Evolutionary conservation across 2,329 filamentous ascomycete genomes (phyloP).

Genomic region (Periconia macrospinosa): DNA sequence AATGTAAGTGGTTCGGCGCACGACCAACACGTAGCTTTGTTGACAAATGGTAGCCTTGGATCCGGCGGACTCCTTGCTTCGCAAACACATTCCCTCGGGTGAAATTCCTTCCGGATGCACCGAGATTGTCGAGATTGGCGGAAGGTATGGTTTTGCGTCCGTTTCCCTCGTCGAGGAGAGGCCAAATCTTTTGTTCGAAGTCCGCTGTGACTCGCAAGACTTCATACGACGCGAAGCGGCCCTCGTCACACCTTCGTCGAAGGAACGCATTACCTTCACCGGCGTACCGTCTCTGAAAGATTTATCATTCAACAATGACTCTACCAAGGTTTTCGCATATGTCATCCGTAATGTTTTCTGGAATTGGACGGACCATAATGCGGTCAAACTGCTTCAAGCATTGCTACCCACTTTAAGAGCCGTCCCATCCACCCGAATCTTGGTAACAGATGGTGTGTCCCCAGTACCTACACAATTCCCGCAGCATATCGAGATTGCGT

Average conservation of each 20-base stretch:
- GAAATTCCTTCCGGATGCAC: background rate
- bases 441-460: conserved; percentile 1
- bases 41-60: background rate
- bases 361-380: conserved; percentile 3
- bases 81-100: conserved; percentile 1
- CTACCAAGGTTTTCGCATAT: background rate
- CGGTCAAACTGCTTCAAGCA: background rate
- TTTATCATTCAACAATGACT: background rate
- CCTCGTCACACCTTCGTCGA: background rate
- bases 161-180: background rate
- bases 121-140: too few relatives aligned
- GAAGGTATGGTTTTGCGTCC: too few relatives aligned
- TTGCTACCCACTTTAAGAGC: background rate
- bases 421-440: background rate
- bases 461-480: background rate
- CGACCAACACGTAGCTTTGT: background rate
- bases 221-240: conserved; percentile 1
- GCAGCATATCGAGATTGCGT: conserved; percentile 2
- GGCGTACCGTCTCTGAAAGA: background rate
- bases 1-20: background rate
- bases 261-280: conserved; percentile 1
- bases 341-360: conserved; percentile 6
- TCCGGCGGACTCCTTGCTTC: conserved; percentile 1
- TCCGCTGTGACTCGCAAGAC: conserved; percentile 1
- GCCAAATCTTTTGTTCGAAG: conserved; percentile 3